Percentiles rank a stretch among this genome's conserved stretches.
These are phyloP conservation scores for Scolecobasidium constrictum DNA, from an alignment of 2,329 filamentous ascomycete species.

Conservation along the genomic window DNA sequence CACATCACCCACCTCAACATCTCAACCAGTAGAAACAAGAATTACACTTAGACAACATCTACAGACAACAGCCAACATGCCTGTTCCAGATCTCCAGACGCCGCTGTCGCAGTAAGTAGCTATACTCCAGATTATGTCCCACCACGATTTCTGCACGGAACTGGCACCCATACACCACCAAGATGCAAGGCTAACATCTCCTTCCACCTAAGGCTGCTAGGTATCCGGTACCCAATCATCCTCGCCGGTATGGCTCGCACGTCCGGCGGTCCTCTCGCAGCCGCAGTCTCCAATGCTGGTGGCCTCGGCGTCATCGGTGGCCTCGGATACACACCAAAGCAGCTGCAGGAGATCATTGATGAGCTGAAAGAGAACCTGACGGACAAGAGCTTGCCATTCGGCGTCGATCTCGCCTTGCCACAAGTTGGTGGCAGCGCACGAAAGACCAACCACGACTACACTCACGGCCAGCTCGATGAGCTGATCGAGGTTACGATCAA, in stretches of 20 bases:
- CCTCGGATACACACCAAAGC: constrained; percentile 59
- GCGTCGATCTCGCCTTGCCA: constrained; percentile 82
- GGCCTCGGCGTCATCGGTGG: constrained; percentile 61
- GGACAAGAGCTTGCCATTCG: constrained; percentile 65
- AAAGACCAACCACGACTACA: constrained; percentile 94
- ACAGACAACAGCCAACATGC: background rate
- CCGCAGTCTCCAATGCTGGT: constrained; percentile 80
- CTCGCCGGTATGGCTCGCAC: constrained; percentile 91
- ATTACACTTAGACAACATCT: too few species aligned
- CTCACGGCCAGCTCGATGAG: constrained; percentile 75
- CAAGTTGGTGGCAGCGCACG: constrained; percentile 76
- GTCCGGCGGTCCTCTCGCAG: constrained; percentile 66
- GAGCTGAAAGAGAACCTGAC: constrained; percentile 70
- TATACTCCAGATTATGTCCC: too few species aligned
- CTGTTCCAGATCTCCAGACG: background rate
- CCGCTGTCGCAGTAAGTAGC: background rate
- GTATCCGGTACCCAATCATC: constrained; percentile 79
- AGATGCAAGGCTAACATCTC: too few species aligned
- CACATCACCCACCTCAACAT: too few species aligned
- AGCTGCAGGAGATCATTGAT: constrained; percentile 69
- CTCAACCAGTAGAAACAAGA: too few species aligned
- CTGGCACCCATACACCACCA: too few species aligned
- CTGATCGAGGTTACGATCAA: constrained; percentile 78
- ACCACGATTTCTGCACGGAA: too few species aligned
- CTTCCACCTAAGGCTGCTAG: constrained; percentile 64